Evolutionary conservation across 2,329 filamentous ascomycete species (phyloP), one percentile per base, ranked within the genome.

Genomic region (Fusarium paranaense): DNA sequence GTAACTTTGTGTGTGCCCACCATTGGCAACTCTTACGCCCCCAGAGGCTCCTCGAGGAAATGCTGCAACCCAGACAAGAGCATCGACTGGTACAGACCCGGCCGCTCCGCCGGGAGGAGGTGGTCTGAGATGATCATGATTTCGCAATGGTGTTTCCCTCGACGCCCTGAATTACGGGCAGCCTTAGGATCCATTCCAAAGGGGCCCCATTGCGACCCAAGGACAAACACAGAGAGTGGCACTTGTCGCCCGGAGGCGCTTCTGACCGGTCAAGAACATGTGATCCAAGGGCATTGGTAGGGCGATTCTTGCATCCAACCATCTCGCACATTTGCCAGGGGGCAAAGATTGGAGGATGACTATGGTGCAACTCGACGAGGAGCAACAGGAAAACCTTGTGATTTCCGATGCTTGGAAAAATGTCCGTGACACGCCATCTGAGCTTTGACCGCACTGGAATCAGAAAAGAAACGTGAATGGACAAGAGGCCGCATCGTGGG

Each of bases 191-290:
- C 14, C 71, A 58, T 56, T 47, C 60, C 73, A 62, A 70, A 63
- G 20, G 42, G 42, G 42, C 8, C 42, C 22, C 22, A 30, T 47
- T 60, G 27, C 60, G 47, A 35, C 47, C 38, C 35, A 27, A 64
- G 50, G 54, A 64, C 52, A 57, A n/a, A 62, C 47, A 58, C 25
- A 62, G 32, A 66, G 62, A 74, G 72, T 75, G 56, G 58, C 65
- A 75, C 72, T 74, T 62, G 65, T 74, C 69, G 71, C 59, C 47
- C 62, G 37, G 52, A 47, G 54, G 30, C 20, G 37, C 35, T 22
- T 67, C 61, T 74, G 72, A 74, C 72, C 69, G 72, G 72, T 64
- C 32, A 38, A 64, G 62, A 74, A 72, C 72, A 61, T 75, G 72
- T 72, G 72, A 72, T 74, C 65, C 59, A 27, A 58, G 50, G 56